Evolutionary conservation across 306 rosid species (phyloP).

Genomic region (Lablab purpureus): DNA sequence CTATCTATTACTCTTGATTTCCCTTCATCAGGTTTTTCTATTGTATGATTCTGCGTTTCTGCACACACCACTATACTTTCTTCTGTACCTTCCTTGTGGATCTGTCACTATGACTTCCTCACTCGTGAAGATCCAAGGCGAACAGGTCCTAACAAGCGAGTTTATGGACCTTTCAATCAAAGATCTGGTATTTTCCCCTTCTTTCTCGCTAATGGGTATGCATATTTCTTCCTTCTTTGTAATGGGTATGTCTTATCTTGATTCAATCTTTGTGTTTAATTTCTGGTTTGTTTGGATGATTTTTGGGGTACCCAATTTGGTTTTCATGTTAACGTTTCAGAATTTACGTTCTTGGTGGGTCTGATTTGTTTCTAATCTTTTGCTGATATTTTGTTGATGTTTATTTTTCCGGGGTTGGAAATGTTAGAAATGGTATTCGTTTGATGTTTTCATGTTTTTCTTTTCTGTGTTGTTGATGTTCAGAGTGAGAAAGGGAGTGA

Average conservation of each 20-base stretch:
- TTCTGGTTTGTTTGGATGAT: not conserved
- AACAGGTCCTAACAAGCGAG: constrained; percentile 33
- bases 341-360: not conserved
- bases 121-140: constrained; percentile 17
- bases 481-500: constrained; percentile 60
- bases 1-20: not conserved
- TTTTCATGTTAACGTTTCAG: not conserved
- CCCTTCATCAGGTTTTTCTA: not conserved
- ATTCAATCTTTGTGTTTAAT: not conserved
- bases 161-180: constrained; percentile 38
- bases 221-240: constrained; percentile 14
- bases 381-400: not conserved
- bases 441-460: constrained; percentile 19
- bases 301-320: not conserved
- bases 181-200: constrained; percentile 41
- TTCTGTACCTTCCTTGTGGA: not conserved
- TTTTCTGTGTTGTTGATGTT: not conserved
- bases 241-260: not conserved
- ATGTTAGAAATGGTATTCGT: not conserved
- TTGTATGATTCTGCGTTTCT: not conserved
- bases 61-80: not conserved
- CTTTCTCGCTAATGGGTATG: not conserved
- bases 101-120: constrained; percentile 46
- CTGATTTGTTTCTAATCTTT: not conserved
- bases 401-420: not conserved